Percentiles rank a stretch among this genome's conserved stretches.
Conservation (phyloP, 805 yeast species). For the Ogataea ganodermae region DNA sequence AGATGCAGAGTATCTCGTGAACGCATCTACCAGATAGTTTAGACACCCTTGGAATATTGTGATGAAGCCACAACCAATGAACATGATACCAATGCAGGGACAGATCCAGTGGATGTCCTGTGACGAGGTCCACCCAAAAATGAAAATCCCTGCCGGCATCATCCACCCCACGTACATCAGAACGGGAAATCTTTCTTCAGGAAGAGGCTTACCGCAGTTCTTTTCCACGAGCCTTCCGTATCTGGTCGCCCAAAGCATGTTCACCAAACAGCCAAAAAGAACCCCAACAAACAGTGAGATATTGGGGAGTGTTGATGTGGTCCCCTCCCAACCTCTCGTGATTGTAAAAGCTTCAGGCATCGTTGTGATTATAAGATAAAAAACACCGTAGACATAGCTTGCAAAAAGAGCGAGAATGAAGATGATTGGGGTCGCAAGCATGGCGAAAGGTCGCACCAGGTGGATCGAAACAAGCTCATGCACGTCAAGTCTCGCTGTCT, state of each 20-base stretch:
- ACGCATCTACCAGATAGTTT: conserved; percentile 70
- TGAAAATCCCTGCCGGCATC: conserved; percentile 61
- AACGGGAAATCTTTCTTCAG: conserved; percentile 60
- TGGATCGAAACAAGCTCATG: conserved; percentile 33
- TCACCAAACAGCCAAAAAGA: conserved; percentile 33
- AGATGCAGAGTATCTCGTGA: conserved; percentile 68
- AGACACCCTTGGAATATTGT: conserved; percentile 70
- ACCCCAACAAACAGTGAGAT: conserved; percentile 42
- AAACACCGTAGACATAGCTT: conserved; percentile 50
- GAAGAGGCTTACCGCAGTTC: conserved; percentile 50
- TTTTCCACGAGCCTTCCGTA: conserved; percentile 15
- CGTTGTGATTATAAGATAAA: conserved; percentile 47
- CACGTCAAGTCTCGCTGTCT: conserved; percentile 17
- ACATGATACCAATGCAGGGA: conserved; percentile 57
- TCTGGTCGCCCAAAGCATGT: conserved; percentile 33
- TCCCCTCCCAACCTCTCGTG: conserved; percentile 35
- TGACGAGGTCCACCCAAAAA: conserved; percentile 64
- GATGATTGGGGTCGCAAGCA: conserved; percentile 45
- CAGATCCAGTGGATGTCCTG: conserved; percentile 50
- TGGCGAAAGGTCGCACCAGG: conserved; percentile 40
- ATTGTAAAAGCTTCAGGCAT: conserved; percentile 40
- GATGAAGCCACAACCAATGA: conserved; percentile 61
- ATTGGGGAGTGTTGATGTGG: conserved; percentile 37
- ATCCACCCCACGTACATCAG: conserved; percentile 55
- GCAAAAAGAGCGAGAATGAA: conserved; percentile 46